Base-by-base conservation (phyloP, 2,329 filamentous ascomycete genomes). In the Alternaria alternata region DNA sequence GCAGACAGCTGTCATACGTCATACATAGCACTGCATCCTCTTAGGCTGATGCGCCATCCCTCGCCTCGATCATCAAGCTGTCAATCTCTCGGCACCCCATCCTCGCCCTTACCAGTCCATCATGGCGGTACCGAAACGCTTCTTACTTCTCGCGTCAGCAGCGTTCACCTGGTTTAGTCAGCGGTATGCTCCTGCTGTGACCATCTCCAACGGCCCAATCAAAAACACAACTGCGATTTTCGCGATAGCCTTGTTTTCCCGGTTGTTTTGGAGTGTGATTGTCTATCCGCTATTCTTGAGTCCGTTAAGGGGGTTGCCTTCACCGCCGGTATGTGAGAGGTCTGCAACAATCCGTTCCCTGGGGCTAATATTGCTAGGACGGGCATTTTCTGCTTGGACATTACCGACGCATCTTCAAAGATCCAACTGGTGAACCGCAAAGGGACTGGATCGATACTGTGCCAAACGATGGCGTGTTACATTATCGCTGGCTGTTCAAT, bases 271-370 rank as follows among this genome's bases (percentile, higher is more conserved):
- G 75, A 71, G 56, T 5, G 69, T 85, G 0, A 51, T 88, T 9
- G 67, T 90, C 43, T 89, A 87, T 67, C 88, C 88, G 4, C 76
- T 81, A 34, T 85, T 82, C 61, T 79, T 90, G 61, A 88, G 83
- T 39, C 87, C 87, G 3, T 67, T 90, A 47, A 82, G 85, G 61
- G 78, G 87, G 67, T 71, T 91, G 32, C 87, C 87, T 4, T 77
- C 80, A 12, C 85, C 86, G 6, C 70, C 79, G 43, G 85, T 85
- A 69, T 68, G 81, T 42, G n/a, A 5, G 36, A 39, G n/a, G 0
- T 39, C 1, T 11, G n/a, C 36, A 39, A 39, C 24, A 20, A 11
- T 4, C n/a, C n/a, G 7, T 39, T 18, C n/a, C n/a, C 4, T 39
- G 5, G 7, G 0, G 5, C n/a, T 39, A 39, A 39, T 20, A n/a